Evolutionary conservation across 768 basidiomycete species (phyloP).

Genomic region (Kwoniella pini): DNA sequence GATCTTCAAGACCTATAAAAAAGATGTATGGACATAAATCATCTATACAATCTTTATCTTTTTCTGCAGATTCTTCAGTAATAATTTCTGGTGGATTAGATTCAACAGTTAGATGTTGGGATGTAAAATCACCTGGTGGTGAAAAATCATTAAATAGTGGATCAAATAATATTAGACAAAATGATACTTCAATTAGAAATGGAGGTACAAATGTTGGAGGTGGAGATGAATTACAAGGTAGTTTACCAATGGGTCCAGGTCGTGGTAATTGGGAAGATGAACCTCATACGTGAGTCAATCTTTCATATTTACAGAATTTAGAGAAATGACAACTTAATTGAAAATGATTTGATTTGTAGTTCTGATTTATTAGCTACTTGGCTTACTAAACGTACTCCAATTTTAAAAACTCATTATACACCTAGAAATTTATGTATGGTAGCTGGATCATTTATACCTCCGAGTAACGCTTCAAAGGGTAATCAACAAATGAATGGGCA

Average conservation of each 20-base stretch:
- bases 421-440: slow-evolving; percentile 89
- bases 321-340: too few species aligned
- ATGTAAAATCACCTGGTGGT: slow-evolving; percentile 79
- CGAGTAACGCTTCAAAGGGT: slow-evolving; percentile 26
- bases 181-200: background rate
- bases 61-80: slow-evolving; percentile 85
- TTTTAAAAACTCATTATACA: slow-evolving; percentile 90
- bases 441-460: slow-evolving; percentile 62
- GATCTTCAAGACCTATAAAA: slow-evolving; percentile 90
- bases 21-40: slow-evolving; percentile 93
- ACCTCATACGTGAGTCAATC: slow-evolving; percentile 51
- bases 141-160: slow-evolving; percentile 47
- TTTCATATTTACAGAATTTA: too few species aligned
- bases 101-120: slow-evolving; percentile 98
- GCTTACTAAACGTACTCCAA: slow-evolving; percentile 92
- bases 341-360: too few species aligned
- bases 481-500: background rate
- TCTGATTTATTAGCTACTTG: slow-evolving; percentile 84
- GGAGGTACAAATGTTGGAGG: slow-evolving; percentile 8
- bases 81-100: slow-evolving; percentile 90
- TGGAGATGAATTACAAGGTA: slow-evolving; percentile 6
- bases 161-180: slow-evolving; percentile 17
- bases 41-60: slow-evolving; percentile 84
- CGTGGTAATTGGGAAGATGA: slow-evolving; percentile 18
- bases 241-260: slow-evolving; percentile 25